phyloP scores from a whole-genome alignment of 169 alveolate species.

The Cryptosporidium felis region DNA sequence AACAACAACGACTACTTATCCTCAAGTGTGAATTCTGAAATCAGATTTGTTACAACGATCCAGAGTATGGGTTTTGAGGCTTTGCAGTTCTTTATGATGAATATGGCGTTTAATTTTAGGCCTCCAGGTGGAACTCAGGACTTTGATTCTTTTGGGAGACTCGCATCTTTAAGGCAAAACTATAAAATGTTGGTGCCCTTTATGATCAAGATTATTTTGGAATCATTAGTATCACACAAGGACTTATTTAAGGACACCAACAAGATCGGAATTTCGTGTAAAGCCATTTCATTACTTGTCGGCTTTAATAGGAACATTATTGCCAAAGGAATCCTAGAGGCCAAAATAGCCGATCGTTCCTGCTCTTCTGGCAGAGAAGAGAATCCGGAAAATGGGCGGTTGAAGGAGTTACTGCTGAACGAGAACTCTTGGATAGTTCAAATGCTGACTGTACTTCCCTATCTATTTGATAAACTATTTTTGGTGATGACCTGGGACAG shows the following conservation, averaged over 20 bases:
- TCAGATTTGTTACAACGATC: slow-evolving; percentile 31
- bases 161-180: not conserved
- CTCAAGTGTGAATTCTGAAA: not conserved
- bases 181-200: not conserved
- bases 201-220: not conserved
- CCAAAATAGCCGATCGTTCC: too few species aligned
- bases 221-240: not conserved
- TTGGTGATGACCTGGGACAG: not conserved
- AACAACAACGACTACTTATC: slow-evolving; percentile 33
- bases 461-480: slow-evolving; percentile 14
- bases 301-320: slow-evolving; percentile 31
- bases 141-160: not conserved
- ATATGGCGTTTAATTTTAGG: not conserved
- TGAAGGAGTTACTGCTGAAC: too few species aligned
- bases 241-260: slow-evolving; percentile 19
- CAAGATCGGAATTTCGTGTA: slow-evolving; percentile 47
- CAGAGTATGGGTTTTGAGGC: slow-evolving; percentile 51
- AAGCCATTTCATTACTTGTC: slow-evolving; percentile 23
- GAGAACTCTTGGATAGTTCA: not conserved
- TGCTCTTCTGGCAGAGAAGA: too few species aligned
- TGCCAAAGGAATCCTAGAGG: too few species aligned
- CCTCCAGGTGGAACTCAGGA: not conserved
- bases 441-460: slow-evolving; percentile 3
- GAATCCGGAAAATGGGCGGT: too few species aligned
- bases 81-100: slow-evolving; percentile 16